Evolutionary conservation across 2,329 filamentous ascomycete species (phyloP).

Genomic region (Ascochyta pisi): DNA sequence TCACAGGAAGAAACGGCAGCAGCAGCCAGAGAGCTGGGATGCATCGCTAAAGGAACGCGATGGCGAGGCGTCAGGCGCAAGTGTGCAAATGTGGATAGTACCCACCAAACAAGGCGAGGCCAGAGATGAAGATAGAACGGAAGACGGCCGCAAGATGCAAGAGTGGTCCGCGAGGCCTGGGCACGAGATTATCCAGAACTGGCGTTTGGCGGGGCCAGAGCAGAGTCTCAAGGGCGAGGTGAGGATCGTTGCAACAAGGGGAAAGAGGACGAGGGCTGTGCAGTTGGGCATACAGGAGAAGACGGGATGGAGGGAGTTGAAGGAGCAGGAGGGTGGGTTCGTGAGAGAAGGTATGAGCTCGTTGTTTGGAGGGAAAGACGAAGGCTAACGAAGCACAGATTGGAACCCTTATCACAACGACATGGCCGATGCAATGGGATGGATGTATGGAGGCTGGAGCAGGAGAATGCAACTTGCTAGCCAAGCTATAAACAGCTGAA

Average conservation of each 20-base stretch:
- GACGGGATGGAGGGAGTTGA: constrained; percentile 41
- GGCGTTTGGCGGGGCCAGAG: constrained; percentile 35
- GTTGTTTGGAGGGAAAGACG: neutral
- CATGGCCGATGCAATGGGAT: constrained; percentile 45
- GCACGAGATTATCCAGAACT: constrained; percentile 39
- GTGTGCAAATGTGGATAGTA: constrained; percentile 44
- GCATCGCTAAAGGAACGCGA: constrained; percentile 40
- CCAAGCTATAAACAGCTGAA: constrained; percentile 21
- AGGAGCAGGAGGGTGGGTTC: constrained; percentile 35
- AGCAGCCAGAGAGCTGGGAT: constrained; percentile 43
- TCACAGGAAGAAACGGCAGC: constrained; percentile 33
- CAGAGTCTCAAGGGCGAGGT: constrained; percentile 44
- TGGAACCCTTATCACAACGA: constrained; percentile 46
- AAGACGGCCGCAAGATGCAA: constrained; percentile 30
- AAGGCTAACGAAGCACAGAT: constrained; percentile 24
- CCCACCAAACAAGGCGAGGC: constrained; percentile 24
- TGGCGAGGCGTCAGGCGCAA: constrained; percentile 37
- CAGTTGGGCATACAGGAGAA: constrained; percentile 38
- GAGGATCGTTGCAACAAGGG: constrained; percentile 40
- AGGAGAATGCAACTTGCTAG: constrained; percentile 42
- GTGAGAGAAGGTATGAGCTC: constrained; percentile 34
- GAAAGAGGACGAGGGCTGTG: constrained; percentile 31
- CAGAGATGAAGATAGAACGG: constrained; percentile 21
- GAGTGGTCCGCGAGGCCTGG: constrained; percentile 42
- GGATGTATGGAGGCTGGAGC: constrained; percentile 46